Evolutionary conservation across 2,329 filamentous ascomycete species (phyloP), one percentile per base, ranked within the genome.

Genomic region (Ascochyta rabiei): DNA sequence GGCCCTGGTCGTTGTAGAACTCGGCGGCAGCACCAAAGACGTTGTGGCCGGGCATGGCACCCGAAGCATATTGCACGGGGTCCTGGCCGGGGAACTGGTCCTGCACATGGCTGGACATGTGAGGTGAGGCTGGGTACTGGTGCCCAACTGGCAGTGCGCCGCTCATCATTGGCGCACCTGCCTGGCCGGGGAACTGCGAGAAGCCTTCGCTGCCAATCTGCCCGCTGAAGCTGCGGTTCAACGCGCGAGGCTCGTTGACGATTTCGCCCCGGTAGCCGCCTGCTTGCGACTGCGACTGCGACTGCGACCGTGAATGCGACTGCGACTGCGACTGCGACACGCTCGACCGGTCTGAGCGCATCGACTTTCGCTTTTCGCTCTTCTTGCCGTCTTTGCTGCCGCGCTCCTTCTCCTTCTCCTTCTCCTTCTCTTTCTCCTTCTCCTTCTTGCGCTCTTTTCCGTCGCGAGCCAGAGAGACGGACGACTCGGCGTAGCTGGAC

Each of bases 1-100:
- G 76, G 10, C 85, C 85, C 62, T 84, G 80, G 66, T 87, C 85
- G 38, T 81, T 79, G 67, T 87, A 88, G 68, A 86, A 88, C 30
- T 86, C 84, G 15, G 86, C 80, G 6, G 84, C 84, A 31, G 79
- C 77, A 28, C 85, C 86, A 48, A 79, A 79, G 18, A 78, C 76
- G 35, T 65, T 63, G 30, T 64, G 62, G 34, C 65, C 51, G 75
- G 73, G 79, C 48, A 76, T 72, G 62, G 79, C 82, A 38, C 82
- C 78, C 43, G 75, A 68, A 9, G 81, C 62, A 55, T 73, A 80
- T 10, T 75, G 70, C 6, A 70, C 57, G 15, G 82, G 81, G 52
- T 84, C 77, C 66, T 86, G 84, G 43, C 83, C 83, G 6, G 84
- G 84, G 61, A 87, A 87, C 63, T 86, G 85, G 61, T 82, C 78